Base-by-base conservation (phyloP, 2,329 filamentous ascomycete species). In the Bipolaris bicolor region DNA sequence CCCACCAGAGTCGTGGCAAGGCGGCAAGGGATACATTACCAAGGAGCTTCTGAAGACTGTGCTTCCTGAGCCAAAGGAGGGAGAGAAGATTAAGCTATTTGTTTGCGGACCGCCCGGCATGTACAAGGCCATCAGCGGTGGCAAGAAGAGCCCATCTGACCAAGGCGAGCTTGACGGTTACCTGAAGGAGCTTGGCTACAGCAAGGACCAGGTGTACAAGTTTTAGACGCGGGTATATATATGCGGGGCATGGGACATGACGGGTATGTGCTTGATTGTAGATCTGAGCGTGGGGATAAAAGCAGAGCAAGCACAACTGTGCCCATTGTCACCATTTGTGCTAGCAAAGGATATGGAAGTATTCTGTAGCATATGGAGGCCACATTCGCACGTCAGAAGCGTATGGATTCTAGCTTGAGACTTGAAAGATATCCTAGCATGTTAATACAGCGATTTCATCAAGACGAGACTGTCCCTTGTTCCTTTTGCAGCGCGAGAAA, bases 31-130 rank as follows among this genome's bases (percentile, higher is more conserved):
- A 62, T 89, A 83, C 82, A 89, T 99, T 75, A 90, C 80, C 78
- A 96, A 97, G 85, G 92, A 97, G 65, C 83, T 98, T 56, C 81
- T 99, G 72, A 97, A 98, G 89, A 94, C 90, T 49, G 92, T 97
- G 9, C 85, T 98, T 13, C 95, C 95, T 10, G 92, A 96, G 79
- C 92, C 95, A 62, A 95, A 95, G 84, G 85, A 86, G 69, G 76
- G 75, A 43, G 90, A 90, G 65, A 95, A 97, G 81, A 88, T 97
- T 82, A 98, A 98, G 87, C 79, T 98, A 62, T 98, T 99, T 73
- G 91, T 99, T 36, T 98, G 94, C 78, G 94, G 94, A 0, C 95
- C 95, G 11, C 93, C 94, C 2, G 90, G 89, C 40, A 77, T 98
- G 84, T 97, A 97, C 87, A 96, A 97, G 79, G 90, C 92, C 58